Evolutionary conservation across 495 filamentous ascomycete genomes (phyloP).

Genomic region (Xylaria venustula): DNA sequence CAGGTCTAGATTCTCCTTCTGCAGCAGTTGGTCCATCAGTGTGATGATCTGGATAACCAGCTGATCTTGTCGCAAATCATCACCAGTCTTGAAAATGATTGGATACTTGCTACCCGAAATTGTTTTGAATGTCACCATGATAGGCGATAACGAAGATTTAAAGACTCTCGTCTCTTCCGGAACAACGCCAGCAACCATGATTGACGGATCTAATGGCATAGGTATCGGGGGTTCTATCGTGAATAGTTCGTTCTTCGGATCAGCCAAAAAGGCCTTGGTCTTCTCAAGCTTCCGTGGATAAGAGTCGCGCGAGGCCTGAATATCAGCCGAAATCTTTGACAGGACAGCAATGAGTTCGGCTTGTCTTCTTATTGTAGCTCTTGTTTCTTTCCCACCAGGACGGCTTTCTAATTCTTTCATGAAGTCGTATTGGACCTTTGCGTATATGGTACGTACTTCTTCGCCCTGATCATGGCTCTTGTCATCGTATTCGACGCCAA

Average conservation of each 20-base stretch:
- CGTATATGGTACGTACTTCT: constrained; percentile 78
- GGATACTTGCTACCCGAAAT: constrained; percentile 73
- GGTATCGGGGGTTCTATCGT: constrained; percentile 83
- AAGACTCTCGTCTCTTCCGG: constrained; percentile 90
- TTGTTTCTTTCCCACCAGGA: constrained; percentile 62
- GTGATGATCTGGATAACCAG: constrained; percentile 98
- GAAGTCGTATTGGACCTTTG: constrained; percentile 91
- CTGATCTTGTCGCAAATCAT: constrained; percentile 96
- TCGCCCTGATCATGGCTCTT: constrained; percentile 65
- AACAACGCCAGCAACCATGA: constrained; percentile 73
- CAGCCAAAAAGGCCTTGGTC: constrained; percentile 76
- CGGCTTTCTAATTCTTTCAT: constrained; percentile 74
- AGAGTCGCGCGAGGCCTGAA: constrained; percentile 76
- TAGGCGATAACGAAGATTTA: constrained; percentile 87
- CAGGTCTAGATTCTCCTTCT: constrained; percentile 95
- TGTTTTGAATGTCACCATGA: constrained; percentile 89
- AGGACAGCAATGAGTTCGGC: constrained; percentile 86
- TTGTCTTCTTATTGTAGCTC: constrained; percentile 78
- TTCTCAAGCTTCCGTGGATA: constrained; percentile 76
- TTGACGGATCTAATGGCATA: constrained; percentile 81
- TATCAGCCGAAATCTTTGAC: constrained; percentile 85
- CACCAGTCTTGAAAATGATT: constrained; percentile 94
- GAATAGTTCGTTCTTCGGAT: constrained; percentile 84
- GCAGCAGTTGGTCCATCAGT: constrained; percentile 93
- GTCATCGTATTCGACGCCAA: constrained; percentile 94